A percentile compares a stretch with the other conserved stretches of the same genome.
Conservation (phyloP, 2,329 filamentous ascomycete species). For the Pseudogymnoascus sp. region DNA sequence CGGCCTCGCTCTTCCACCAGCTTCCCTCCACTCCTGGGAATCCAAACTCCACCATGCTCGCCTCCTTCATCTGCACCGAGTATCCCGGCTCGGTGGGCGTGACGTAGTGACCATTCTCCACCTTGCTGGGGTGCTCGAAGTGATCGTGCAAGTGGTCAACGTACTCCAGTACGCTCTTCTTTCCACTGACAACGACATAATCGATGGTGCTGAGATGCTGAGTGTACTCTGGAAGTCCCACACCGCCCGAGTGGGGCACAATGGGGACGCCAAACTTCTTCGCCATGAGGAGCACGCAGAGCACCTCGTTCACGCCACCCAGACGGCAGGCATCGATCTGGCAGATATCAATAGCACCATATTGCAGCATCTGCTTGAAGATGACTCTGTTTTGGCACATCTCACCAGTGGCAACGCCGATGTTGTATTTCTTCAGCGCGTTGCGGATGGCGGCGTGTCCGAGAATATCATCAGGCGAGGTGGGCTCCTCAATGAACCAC, state of each 20-base stretch:
- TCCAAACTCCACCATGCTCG: slow-evolving; percentile 72
- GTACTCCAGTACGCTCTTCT: slow-evolving; percentile 78
- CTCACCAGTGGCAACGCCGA: slow-evolving; percentile 82
- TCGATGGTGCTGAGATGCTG: slow-evolving; percentile 90
- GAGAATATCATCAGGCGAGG: slow-evolving; percentile 77
- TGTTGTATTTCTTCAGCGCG: slow-evolving; percentile 62
- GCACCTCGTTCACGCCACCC: slow-evolving; percentile 81
- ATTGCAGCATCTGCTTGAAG: slow-evolving; percentile 80
- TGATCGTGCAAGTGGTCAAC: slow-evolving; percentile 93
- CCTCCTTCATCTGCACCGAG: slow-evolving; percentile 87
- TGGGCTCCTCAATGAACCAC: slow-evolving; percentile 92
- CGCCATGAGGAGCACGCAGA: slow-evolving; percentile 63
- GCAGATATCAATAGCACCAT: slow-evolving; percentile 77
- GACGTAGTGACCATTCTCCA: slow-evolving; percentile 80
- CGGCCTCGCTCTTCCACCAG: slow-evolving; percentile 72
- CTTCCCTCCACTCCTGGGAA: slow-evolving; percentile 73
- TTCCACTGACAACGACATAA: slow-evolving; percentile 78
- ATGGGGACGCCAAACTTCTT: slow-evolving; percentile 62
- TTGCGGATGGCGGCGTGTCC: slow-evolving; percentile 78
- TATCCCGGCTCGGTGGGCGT: slow-evolving; percentile 80
- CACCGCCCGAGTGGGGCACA: slow-evolving; percentile 82
- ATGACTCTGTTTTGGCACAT: slow-evolving; percentile 92
- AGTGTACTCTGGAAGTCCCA: slow-evolving; percentile 88
- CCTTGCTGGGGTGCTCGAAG: slow-evolving; percentile 73
- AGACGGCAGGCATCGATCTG: slow-evolving; percentile 85